Conservation (phyloP, 75 land plant species). For the Picea sitchensis region DNA sequence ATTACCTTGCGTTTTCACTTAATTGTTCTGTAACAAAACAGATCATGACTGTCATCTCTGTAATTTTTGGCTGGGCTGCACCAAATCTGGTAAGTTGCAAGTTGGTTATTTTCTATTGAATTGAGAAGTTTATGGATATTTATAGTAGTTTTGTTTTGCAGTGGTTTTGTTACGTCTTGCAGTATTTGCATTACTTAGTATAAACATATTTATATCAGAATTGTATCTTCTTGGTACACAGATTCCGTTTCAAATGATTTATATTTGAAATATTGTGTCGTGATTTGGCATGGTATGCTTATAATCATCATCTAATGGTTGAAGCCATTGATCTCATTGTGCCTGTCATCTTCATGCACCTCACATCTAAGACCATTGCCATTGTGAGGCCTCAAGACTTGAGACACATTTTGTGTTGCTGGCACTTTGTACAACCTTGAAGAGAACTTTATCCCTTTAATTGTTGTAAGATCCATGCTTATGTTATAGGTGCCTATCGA, state of each 20-base stretch:
- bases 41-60: conserved; percentile 90
- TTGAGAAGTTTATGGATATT: background rate
- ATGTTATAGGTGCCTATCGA: no score
- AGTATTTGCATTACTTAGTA: background rate
- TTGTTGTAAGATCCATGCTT: no score
- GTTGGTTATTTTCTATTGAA: conserved; percentile 8
- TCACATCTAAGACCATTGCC: background rate
- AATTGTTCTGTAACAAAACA: conserved; percentile 17
- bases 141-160: background rate
- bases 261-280: background rate
- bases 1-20: background rate
- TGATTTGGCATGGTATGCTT: background rate
- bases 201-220: background rate
- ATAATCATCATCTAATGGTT: background rate
- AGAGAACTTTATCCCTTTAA: background rate
- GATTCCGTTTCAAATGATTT: background rate
- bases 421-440: background rate
- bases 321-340: background rate
- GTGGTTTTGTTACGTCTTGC: background rate
- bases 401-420: background rate
- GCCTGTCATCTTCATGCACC: background rate
- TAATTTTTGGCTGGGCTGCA: conserved; percentile 87
- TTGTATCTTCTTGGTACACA: background rate
- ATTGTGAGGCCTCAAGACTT: background rate
- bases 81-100: conserved; percentile 71